A percentile compares a stretch with the other conserved stretches of the same genome.
These are phyloP conservation scores for Alternaria arborescens DNA, from an alignment of 2,329 filamentous ascomycete genomes.

Conservation along the genomic window DNA sequence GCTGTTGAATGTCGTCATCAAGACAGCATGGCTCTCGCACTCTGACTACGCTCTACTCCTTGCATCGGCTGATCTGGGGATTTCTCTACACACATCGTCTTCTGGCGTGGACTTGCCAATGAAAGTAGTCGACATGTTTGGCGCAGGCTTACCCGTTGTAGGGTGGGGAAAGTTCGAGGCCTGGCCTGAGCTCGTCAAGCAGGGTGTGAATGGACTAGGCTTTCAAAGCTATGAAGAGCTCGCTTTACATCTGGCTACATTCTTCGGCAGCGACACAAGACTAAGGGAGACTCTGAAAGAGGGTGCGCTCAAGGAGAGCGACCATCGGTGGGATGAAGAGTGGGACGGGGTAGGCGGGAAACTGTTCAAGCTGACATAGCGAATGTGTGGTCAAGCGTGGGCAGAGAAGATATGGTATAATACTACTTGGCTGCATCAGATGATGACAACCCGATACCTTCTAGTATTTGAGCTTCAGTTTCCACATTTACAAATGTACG, in stretches of 20 bases:
- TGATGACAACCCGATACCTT: not conserved
- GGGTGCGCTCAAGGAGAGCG: slow-evolving; percentile 78
- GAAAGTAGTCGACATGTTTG: slow-evolving; percentile 99
- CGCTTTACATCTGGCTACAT: slow-evolving; percentile 65
- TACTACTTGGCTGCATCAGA: not conserved
- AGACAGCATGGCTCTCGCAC: slow-evolving; percentile 85
- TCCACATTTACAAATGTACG: not conserved
- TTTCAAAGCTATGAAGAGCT: slow-evolving; percentile 78
- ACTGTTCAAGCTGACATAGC: slow-evolving; percentile 59
- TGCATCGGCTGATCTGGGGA: slow-evolving; percentile 84
- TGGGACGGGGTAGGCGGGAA: slow-evolving; percentile 85
- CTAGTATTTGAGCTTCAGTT: not conserved
- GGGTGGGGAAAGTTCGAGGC: slow-evolving; percentile 88
- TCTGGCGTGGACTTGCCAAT: slow-evolving; percentile 96
- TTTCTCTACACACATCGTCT: slow-evolving; percentile 91
- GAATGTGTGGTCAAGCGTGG: too few relatives aligned
- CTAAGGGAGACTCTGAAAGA: slow-evolving; percentile 69
- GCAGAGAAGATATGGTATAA: not conserved
- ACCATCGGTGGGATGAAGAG: slow-evolving; percentile 86
- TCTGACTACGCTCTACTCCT: slow-evolving; percentile 86
- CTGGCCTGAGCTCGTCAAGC: slow-evolving; percentile 88
- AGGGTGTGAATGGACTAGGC: slow-evolving; percentile 84
- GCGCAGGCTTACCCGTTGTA: slow-evolving; percentile 86
- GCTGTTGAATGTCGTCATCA: slow-evolving; percentile 74
- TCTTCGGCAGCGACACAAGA: slow-evolving; percentile 65